Percentiles rank a stretch among this genome's conserved stretches.
Evolutionary conservation across 352 stramenopile species (phyloP).

Genomic region (Globisporangium cederbergense): DNA sequence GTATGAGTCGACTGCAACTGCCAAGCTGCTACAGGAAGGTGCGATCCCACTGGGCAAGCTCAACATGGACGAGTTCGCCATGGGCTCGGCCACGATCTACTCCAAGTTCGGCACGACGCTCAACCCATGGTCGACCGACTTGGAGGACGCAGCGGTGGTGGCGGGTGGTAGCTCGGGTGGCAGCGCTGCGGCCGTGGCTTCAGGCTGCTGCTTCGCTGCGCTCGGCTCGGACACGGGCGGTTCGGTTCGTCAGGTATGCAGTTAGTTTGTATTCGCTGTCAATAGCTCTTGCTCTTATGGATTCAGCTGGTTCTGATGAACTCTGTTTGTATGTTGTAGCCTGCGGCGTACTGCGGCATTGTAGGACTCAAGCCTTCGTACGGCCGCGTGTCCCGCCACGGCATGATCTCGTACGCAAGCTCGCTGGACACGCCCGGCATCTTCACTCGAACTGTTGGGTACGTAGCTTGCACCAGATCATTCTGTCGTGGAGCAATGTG

Average conservation of each 20-base stretch:
- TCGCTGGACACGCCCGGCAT: conserved; percentile 96
- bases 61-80: conserved; percentile 99
- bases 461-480: conserved; percentile 19
- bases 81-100: conserved; percentile 95
- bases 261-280: background rate
- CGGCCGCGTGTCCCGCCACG: conserved; percentile 94
- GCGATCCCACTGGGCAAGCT: conserved; percentile 94
- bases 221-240: conserved; percentile 98
- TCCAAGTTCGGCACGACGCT: conserved; percentile 82
- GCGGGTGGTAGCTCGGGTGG: conserved; percentile 94
- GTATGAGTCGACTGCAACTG: conserved; percentile 87
- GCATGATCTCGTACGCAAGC: conserved; percentile 95
- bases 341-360: conserved; percentile 94
- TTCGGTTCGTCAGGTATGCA: conserved; percentile 89
- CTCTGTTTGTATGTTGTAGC: conserved; percentile 32
- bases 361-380: conserved; percentile 98
- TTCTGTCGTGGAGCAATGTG: background rate
- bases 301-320: background rate
- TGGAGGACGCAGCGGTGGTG: conserved; percentile 54
- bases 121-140: conserved; percentile 83
- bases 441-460: conserved; percentile 82
- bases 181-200: conserved; percentile 91
- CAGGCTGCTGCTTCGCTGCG: conserved; percentile 89
- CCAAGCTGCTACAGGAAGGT: conserved; percentile 84
- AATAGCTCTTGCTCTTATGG: background rate